phyloP scores from a whole-genome alignment of 139 green algal genomes.

The Penium margaritaceum region DNA sequence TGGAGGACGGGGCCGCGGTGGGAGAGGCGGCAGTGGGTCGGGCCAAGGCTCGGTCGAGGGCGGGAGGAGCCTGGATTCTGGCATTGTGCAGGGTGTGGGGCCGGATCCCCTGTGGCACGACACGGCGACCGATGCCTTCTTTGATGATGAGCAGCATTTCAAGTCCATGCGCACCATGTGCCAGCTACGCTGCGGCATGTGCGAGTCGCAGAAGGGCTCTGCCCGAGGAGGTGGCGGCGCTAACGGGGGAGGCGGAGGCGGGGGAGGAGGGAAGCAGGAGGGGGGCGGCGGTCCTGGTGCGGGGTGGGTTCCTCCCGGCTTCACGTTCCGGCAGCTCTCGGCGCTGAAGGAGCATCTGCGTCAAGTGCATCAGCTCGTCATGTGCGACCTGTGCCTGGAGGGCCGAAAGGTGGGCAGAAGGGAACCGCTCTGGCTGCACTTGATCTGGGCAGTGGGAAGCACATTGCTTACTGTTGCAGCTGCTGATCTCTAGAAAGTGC shows the following conservation, averaged over 20 bases:
- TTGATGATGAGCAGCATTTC: slow-evolving; percentile 79
- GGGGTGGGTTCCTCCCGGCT: slow-evolving; percentile 3
- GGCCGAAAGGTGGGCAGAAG: slow-evolving; percentile 59
- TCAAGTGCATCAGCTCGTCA: slow-evolving; percentile 55
- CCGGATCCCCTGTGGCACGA: slow-evolving; percentile 44
- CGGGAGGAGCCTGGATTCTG: slow-evolving; percentile 2
- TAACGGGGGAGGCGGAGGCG: background rate
- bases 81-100: no score
- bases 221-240: background rate
- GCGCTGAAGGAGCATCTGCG: slow-evolving; percentile 64
- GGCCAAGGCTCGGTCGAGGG: no score
- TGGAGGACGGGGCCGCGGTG: background rate
- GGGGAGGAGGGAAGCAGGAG: slow-evolving; percentile 3
- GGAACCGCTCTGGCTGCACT: no score
- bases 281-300: background rate
- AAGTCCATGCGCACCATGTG: slow-evolving; percentile 55
- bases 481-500: no score
- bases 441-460: no score
- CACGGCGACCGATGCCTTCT: slow-evolving; percentile 65
- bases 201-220: slow-evolving; percentile 7
- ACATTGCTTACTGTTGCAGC: no score
- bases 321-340: slow-evolving; percentile 24
- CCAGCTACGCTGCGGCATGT: slow-evolving; percentile 35
- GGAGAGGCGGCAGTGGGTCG: no score
- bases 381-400: slow-evolving; percentile 86